These are phyloP conservation scores for Calonectria pauciramosa DNA, from an alignment of 2,329 filamentous ascomycete species.

Conservation along the genomic window DNA sequence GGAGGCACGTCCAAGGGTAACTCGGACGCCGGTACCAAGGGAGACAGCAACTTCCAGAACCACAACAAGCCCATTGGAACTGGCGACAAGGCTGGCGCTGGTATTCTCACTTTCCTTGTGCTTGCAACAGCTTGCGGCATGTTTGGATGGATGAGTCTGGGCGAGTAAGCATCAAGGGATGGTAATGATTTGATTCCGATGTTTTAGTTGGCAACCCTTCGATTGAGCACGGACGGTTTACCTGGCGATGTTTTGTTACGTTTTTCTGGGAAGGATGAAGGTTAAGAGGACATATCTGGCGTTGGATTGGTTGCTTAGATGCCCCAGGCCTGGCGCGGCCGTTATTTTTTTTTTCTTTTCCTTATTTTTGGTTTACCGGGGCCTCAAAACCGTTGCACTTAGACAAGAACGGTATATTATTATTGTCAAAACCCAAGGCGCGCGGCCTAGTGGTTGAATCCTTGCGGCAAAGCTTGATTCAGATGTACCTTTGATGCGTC, in stretches of 20 bases:
- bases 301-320: conserved; percentile 44
- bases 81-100: conserved; percentile 62
- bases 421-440: neutral
- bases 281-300: conserved; percentile 34
- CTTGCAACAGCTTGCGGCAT: conserved; percentile 55
- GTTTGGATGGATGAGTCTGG: conserved; percentile 65
- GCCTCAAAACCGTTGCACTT: conserved; percentile 9
- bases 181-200: conserved; percentile 29
- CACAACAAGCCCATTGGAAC: conserved; percentile 54
- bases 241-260: conserved; percentile 27
- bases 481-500: neutral
- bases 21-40: conserved; percentile 56
- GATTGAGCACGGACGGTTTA: conserved; percentile 21
- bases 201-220: neutral
- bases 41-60: conserved; percentile 52
- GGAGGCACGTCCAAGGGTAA: conserved; percentile 67
- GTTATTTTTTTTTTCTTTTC: conserved; percentile 20
- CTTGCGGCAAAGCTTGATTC: neutral
- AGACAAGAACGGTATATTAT: conserved; percentile 11
- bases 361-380: conserved; percentile 27
- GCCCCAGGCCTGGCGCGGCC: conserved; percentile 40
- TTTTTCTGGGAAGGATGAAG: conserved; percentile 24
- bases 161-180: conserved; percentile 41
- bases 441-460: neutral
- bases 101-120: conserved; percentile 62